Evolutionary conservation across 2,329 filamentous ascomycete species (phyloP).

Genomic region (Aspergillus sp.): DNA sequence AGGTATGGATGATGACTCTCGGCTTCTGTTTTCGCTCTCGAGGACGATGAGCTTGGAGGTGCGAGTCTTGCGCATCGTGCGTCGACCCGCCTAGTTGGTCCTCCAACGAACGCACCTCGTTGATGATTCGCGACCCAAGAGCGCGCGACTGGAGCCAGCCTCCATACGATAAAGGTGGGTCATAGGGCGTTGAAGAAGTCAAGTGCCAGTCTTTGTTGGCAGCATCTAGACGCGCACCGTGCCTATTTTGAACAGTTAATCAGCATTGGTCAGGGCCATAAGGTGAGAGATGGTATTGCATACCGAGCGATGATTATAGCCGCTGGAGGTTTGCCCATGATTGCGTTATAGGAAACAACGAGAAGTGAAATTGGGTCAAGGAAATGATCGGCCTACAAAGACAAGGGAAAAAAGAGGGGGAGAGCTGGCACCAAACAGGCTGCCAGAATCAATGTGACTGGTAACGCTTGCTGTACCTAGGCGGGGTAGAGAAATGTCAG

Average conservation of each 20-base stretch:
- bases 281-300: not conserved
- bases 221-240: constrained; percentile 90
- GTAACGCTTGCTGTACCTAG: constrained; percentile 1
- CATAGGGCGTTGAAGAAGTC: constrained; percentile 88
- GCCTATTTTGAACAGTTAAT: constrained; percentile 57
- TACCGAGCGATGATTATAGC: constrained; percentile 47
- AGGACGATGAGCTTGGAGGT: constrained; percentile 3
- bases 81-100: constrained; percentile 7
- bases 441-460: constrained; percentile 7
- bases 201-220: constrained; percentile 95
- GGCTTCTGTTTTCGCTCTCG: constrained; percentile 54
- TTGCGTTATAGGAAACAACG: not conserved
- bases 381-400: not conserved
- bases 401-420: not conserved
- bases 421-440: not conserved
- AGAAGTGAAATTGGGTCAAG: not conserved
- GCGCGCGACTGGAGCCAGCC: constrained; percentile 86
- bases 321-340: constrained; percentile 40
- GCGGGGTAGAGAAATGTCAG: constrained; percentile 11
- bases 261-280: not conserved
- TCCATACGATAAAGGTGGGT: constrained; percentile 90
- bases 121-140: constrained; percentile 80
- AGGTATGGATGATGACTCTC: constrained; percentile 83
- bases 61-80: constrained; percentile 9
- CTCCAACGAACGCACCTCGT: constrained; percentile 58